Evolutionary conservation across 2,329 filamentous ascomycete species (phyloP).

Genomic region (Fusarium keratoplasticum): DNA sequence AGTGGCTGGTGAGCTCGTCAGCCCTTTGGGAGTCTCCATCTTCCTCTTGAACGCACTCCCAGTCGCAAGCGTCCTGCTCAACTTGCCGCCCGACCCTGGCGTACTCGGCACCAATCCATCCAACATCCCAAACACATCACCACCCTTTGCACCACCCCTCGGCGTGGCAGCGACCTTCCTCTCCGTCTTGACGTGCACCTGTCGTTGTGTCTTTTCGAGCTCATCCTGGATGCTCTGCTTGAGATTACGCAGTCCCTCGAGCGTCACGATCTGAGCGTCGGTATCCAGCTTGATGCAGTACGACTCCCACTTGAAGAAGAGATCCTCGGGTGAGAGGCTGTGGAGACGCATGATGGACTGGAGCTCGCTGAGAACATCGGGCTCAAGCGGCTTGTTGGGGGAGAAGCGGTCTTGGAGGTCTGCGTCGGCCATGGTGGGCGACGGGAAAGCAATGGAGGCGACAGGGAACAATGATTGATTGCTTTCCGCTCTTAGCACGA

Average conservation of each 20-base stretch:
- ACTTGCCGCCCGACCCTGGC: slow-evolving; percentile 58
- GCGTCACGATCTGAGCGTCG: slow-evolving; percentile 76
- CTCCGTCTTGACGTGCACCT: slow-evolving; percentile 70
- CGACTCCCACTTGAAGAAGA: slow-evolving; percentile 99
- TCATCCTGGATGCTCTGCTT: slow-evolving; percentile 89
- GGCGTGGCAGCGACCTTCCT: slow-evolving; percentile 73
- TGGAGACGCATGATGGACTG: slow-evolving; percentile 89
- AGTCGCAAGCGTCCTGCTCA: slow-evolving; percentile 50
- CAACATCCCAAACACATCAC: slow-evolving; percentile 87
- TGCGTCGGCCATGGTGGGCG: slow-evolving; percentile 51
- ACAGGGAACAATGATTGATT: not conserved
- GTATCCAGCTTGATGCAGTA: slow-evolving; percentile 95
- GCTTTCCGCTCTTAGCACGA: not conserved
- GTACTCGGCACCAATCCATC: slow-evolving; percentile 77
- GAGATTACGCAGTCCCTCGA: slow-evolving; percentile 79
- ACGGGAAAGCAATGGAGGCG: not conserved
- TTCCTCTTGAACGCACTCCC: slow-evolving; percentile 49
- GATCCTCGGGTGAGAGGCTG: slow-evolving; percentile 82
- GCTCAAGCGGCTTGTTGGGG: slow-evolving; percentile 66
- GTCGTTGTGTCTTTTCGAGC: slow-evolving; percentile 80
- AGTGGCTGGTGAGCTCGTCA: slow-evolving; percentile 50
- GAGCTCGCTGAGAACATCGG: slow-evolving; percentile 84
- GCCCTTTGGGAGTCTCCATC: slow-evolving; percentile 43
- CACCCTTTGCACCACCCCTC: slow-evolving; percentile 64
- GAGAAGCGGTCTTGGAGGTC: slow-evolving; percentile 53